Evolutionary conservation across 257 asterid species (phyloP).

Genomic region (Vinca minor): DNA sequence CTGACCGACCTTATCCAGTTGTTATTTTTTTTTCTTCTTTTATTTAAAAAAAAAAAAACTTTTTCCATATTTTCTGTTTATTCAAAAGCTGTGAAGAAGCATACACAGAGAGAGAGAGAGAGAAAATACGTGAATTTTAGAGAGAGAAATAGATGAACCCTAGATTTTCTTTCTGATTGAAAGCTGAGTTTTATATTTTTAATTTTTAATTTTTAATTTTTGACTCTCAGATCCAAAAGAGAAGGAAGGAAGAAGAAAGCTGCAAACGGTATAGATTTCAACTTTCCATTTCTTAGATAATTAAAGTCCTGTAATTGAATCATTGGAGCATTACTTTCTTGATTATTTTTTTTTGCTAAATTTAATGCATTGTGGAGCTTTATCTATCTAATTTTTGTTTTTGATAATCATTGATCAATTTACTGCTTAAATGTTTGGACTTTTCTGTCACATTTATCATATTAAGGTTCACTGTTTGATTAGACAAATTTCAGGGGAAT

Average conservation of each 20-base stretch:
- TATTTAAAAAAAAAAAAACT: too few species aligned
- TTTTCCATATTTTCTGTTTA: too few species aligned
- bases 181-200: slow-evolving; percentile 26
- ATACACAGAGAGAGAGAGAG: slow-evolving; percentile 8
- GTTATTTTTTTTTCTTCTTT: slow-evolving; percentile 4
- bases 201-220: too few species aligned
- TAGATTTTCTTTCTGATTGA: slow-evolving; percentile 30
- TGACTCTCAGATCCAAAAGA: slow-evolving; percentile 21
- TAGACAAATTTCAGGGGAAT: slow-evolving; percentile 24
- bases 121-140: too few species aligned
- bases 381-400: too few species aligned
- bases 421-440: slow-evolving; percentile 10
- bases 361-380: slow-evolving; percentile 15
- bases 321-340: slow-evolving; percentile 4
- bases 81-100: slow-evolving; percentile 14
- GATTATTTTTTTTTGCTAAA: slow-evolving; percentile 3
- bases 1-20: slow-evolving; percentile 51
- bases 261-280: slow-evolving; percentile 24
- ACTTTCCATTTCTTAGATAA: slow-evolving; percentile 10
- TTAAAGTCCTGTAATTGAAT: slow-evolving; percentile 3
- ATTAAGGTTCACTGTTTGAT: slow-evolving; percentile 10
- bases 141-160: slow-evolving; percentile 21
- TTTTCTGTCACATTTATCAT: slow-evolving; percentile 12
- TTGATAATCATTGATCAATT: slow-evolving; percentile 6
- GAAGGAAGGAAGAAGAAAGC: slow-evolving; percentile 7